Percentiles rank a stretch among this genome's conserved stretches.
phyloP scores from a whole-genome alignment of 345 rosid species.

The Bruguiera gymnorhiza region DNA sequence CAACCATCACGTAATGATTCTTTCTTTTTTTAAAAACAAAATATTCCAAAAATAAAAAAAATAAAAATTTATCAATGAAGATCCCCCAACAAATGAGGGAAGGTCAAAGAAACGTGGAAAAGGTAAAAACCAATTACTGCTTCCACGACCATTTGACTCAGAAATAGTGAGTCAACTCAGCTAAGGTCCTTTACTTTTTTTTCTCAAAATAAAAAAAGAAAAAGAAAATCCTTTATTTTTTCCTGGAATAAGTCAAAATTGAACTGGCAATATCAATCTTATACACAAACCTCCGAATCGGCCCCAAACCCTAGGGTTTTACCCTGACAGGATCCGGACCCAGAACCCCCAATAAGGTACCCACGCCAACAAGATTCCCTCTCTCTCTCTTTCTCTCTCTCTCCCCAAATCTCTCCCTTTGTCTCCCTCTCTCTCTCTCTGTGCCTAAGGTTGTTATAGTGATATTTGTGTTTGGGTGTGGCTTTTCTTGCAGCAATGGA shows the following conservation, averaged over 20 bases:
- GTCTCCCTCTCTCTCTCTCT: not conserved
- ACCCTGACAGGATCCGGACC: constrained; percentile 48
- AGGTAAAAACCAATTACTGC: too few species aligned
- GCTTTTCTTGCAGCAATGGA: constrained; percentile 37
- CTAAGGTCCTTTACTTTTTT: too few species aligned
- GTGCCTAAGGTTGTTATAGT: not conserved
- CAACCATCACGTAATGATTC: too few species aligned
- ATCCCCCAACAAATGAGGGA: too few species aligned
- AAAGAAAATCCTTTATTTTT: not conserved
- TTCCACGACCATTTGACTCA: too few species aligned
- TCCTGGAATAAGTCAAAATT: constrained; percentile 1
- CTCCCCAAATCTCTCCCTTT: not conserved
- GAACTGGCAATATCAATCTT: constrained; percentile 19
- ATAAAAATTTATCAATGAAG: too few species aligned
- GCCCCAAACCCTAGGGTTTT: constrained; percentile 39
- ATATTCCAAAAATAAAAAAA: too few species aligned
- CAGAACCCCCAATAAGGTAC: not conserved
- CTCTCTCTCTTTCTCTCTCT: constrained; percentile 12
- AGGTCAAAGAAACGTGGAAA: too few species aligned
- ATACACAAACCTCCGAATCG: constrained; percentile 31
- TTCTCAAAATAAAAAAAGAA: too few species aligned
- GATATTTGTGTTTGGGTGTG: constrained; percentile 17
- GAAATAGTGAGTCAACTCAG: too few species aligned
- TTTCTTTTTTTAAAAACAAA: too few species aligned
- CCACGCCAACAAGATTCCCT: constrained; percentile 27